These are phyloP conservation scores for Brettanomyces sp. DNA, from an alignment of 805 yeast species.

Conservation along the genomic window DNA sequence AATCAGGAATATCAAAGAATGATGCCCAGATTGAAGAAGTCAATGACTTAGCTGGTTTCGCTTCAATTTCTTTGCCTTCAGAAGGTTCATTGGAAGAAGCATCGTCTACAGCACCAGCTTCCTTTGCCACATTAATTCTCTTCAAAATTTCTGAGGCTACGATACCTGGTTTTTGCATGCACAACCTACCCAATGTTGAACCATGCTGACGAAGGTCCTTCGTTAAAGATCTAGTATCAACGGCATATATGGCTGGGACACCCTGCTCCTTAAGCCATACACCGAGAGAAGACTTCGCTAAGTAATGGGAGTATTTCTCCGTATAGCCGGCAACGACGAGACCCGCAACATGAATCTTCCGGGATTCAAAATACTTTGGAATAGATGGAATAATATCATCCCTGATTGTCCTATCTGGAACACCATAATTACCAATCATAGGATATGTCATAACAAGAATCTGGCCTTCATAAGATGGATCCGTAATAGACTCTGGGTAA, in stretches of 20 bases:
- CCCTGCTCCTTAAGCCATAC: constrained; percentile 88
- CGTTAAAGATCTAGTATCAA: constrained; percentile 92
- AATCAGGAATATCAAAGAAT: constrained; percentile 68
- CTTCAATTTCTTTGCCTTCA: constrained; percentile 8
- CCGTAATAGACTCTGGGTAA: constrained; percentile 95
- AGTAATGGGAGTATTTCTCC: constrained; percentile 87
- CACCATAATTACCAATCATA: constrained; percentile 97
- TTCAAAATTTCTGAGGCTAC: background rate
- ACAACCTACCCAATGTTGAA: constrained; percentile 84
- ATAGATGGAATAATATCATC: constrained; percentile 68
- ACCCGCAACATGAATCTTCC: constrained; percentile 91
- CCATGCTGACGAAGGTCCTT: constrained; percentile 89
- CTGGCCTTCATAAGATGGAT: constrained; percentile 97
- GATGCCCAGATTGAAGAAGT: constrained; percentile 37
- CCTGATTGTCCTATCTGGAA: constrained; percentile 74
- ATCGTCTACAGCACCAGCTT: background rate
- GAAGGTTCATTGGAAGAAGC: constrained; percentile 5
- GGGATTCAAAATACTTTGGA: constrained; percentile 91
- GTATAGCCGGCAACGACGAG: constrained; percentile 94
- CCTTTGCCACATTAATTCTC: background rate
- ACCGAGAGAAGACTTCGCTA: constrained; percentile 88
- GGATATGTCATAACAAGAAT: constrained; percentile 95
- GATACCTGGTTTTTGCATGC: constrained; percentile 37
- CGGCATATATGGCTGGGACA: constrained; percentile 95
- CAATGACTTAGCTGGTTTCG: too few relatives aligned